These are phyloP conservation scores for Monosporascus sp. DNA, from an alignment of 2,329 filamentous ascomycete genomes.

Conservation along the genomic window DNA sequence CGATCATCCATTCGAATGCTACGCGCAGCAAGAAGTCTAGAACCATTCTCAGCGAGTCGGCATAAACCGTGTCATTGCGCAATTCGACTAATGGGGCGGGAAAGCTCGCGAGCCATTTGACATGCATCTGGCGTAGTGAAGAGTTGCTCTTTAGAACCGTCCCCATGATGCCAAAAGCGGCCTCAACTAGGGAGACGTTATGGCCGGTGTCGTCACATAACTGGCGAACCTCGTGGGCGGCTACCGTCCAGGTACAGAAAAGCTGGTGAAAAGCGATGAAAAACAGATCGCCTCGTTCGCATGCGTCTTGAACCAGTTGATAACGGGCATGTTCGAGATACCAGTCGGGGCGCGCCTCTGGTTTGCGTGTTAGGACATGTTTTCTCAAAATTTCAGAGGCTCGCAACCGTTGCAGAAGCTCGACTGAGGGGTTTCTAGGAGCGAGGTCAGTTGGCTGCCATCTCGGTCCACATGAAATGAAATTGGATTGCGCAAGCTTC, in stretches of 20 bases:
- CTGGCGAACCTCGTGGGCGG: slow-evolving; percentile 28
- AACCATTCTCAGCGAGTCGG: slow-evolving; percentile 27
- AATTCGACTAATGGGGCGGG: slow-evolving; percentile 20
- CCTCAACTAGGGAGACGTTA: slow-evolving; percentile 20
- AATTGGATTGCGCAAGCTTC: too few species aligned
- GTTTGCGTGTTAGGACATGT: slow-evolving; percentile 9
- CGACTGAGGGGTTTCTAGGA: slow-evolving; percentile 10
- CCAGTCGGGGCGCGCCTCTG: slow-evolving; percentile 15
- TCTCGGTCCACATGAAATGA: not conserved
- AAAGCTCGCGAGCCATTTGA: slow-evolving; percentile 33
- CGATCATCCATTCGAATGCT: slow-evolving; percentile 31
- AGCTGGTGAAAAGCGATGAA: slow-evolving; percentile 63
- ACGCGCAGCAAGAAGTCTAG: slow-evolving; percentile 39
- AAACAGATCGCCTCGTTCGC: slow-evolving; percentile 48
- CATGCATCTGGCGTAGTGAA: slow-evolving; percentile 18
- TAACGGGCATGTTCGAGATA: slow-evolving; percentile 43
- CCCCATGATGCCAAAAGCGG: slow-evolving; percentile 29
- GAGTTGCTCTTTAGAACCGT: slow-evolving; percentile 33
- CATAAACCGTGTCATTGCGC: slow-evolving; percentile 12
- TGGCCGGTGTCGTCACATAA: slow-evolving; percentile 26
- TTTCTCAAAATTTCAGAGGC: slow-evolving; percentile 8
- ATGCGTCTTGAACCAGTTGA: slow-evolving; percentile 52
- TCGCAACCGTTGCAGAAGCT: slow-evolving; percentile 12
- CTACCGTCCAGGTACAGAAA: slow-evolving; percentile 50
- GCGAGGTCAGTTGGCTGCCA: not conserved